Evolutionary conservation across 371 early-diverging fungal species (phyloP).

Genomic region (Mucor racemosus): DNA sequence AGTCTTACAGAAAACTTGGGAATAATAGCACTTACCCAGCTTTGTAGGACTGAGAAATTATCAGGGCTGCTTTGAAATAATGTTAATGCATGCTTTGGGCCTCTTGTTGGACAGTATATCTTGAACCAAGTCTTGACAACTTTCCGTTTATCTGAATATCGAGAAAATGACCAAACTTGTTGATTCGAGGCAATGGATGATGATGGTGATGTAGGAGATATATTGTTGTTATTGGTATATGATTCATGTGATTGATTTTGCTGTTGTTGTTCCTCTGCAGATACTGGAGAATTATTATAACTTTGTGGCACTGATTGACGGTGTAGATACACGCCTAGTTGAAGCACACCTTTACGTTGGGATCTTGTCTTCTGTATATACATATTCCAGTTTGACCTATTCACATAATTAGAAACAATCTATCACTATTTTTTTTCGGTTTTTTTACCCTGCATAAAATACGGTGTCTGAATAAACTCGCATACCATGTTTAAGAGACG

Average conservation of each 20-base stretch:
- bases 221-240: not conserved
- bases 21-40: constrained; percentile 50
- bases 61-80: constrained; percentile 64
- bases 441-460: constrained; percentile 61
- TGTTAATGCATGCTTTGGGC: constrained; percentile 56
- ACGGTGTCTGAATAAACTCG: constrained; percentile 54
- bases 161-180: constrained; percentile 38
- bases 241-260: not conserved
- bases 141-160: constrained; percentile 53
- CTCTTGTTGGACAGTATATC: constrained; percentile 55
- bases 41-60: constrained; percentile 53
- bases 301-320: constrained; percentile 51
- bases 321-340: constrained; percentile 60
- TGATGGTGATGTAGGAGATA: constrained; percentile 13
- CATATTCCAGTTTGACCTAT: constrained; percentile 64
- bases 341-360: constrained; percentile 42
- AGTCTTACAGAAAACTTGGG: not conserved
- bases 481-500: constrained; percentile 38
- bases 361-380: constrained; percentile 59
- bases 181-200: constrained; percentile 2
- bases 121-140: constrained; percentile 62
- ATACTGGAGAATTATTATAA: not conserved
- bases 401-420: not conserved
- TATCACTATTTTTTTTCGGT: not conserved
- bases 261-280: constrained; percentile 5